Evolutionary conservation across 805 yeast genomes (phyloP).

Genomic region (Teunomyces gatunensis): DNA sequence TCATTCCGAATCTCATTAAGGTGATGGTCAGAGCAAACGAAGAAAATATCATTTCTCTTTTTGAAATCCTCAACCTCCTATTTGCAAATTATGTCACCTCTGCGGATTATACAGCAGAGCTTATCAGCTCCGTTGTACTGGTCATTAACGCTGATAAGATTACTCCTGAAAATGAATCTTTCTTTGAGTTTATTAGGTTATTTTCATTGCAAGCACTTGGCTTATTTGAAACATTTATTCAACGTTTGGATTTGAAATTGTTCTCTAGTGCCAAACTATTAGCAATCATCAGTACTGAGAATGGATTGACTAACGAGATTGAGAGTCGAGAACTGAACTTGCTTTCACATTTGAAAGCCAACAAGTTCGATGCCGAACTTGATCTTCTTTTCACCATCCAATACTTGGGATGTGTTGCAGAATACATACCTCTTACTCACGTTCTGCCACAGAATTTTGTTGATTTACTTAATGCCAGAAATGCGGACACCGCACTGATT

Average conservation of each 20-base stretch:
- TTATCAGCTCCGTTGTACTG: neutral
- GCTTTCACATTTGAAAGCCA: slow-evolving; percentile 30
- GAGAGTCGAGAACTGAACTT: slow-evolving; percentile 27
- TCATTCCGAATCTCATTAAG: slow-evolving; percentile 4
- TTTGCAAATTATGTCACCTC: neutral
- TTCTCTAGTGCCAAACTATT: slow-evolving; percentile 29
- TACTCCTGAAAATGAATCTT: neutral
- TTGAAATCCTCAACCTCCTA: neutral
- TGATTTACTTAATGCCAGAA: slow-evolving; percentile 24
- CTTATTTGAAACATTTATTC: slow-evolving; percentile 7
- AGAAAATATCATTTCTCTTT: neutral
- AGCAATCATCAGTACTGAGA: slow-evolving; percentile 25
- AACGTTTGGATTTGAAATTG: slow-evolving; percentile 15
- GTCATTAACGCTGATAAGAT: neutral
- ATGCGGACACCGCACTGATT: neutral
- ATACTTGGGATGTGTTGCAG: slow-evolving; percentile 51
- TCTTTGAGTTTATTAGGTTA: slow-evolving; percentile 4
- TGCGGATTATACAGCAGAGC: neutral
- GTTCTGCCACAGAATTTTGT: slow-evolving; percentile 36
- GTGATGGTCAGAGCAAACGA: neutral
- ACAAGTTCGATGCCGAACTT: slow-evolving; percentile 17
- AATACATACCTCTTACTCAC: neutral
- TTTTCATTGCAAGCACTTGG: slow-evolving; percentile 6
- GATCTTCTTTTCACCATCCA: slow-evolving; percentile 35
- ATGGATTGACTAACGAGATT: slow-evolving; percentile 18